Base-by-base conservation (phyloP, 2,329 filamentous ascomycete genomes). In the Sporothrix phasma region DNA sequence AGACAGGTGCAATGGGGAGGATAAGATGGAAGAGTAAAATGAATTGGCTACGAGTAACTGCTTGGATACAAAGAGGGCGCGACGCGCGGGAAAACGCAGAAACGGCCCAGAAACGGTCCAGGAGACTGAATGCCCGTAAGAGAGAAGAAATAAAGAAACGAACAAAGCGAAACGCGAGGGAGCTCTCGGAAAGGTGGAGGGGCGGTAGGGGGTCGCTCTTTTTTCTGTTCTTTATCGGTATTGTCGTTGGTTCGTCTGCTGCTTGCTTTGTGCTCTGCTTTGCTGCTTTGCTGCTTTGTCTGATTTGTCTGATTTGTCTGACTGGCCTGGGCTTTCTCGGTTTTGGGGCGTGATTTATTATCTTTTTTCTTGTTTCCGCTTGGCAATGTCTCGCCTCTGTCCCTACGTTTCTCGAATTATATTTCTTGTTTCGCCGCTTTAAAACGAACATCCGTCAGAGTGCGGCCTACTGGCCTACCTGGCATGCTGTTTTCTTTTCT, bases 181-280 rank as follows among this genome's bases (percentile, higher is more conserved):
- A 13, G 26, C 51, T 24, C 10, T 37, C 8, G 31, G 51, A n/a
- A 37, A 37, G 51, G 51, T 56, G 61, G 29, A 39, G 29, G 19
- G 3, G 41, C 15, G 46, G 34, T 22, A 31, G 22, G 37, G 61
- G n/a, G 39, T 62, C 47, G 61, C 26, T 58, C 41, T 54, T 63
- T 63, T 46, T 51, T 60, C 45, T 60, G n/a, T n/a, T n/a, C n/a
- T 64, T 53, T 60, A 34, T 45, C 34, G 34, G 56, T 31, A 29
- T 43, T 45, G 22, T 37, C 26, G 31, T 46, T 37, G 34, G 41
- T 31, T 45, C 22, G 34, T 37, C 34, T 37, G 34, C 41, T 26
- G 6, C 15, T 17, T n/a, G n/a, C n/a, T n/a, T n/a, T n/a, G n/a
- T n/a, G n/a, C n/a, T n/a, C n/a, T n/a, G n/a, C n/a, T n/a, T n/a